Evolutionary conservation across 805 yeast species (phyloP), one percentile per base, ranked within the genome.

Genomic region (Wickerhamomyces ciferrii): DNA sequence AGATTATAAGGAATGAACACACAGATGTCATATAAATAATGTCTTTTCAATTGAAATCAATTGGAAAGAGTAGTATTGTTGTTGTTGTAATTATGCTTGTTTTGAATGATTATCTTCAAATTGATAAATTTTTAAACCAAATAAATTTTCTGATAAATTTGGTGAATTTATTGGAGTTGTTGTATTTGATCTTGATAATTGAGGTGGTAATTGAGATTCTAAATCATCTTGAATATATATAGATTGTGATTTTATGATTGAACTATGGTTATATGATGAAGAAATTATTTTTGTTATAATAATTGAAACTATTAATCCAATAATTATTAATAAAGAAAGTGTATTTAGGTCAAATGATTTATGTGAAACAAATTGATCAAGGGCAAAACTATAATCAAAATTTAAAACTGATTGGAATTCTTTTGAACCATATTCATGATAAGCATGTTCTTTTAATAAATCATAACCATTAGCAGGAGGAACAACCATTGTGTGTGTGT

Each of bases 401-500:
- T 53, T 44, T 31, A 48, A 36, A 24, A 48, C 39, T n/a, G 53
- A 49, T 32, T 48, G 46, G 9, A 46, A 48, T n/a, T 29, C 35
- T n/a, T 48, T 41, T 37, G 41, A 41, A 7, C 58, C 58, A 24
- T 45, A 53, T 29, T 60, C 62, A 19, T 53, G 49, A 48, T 52
- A 58, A n/a, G 63, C 63, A 42, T 60, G 65, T 41, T 60, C 65
- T 40, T 49, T 50, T 8, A 60, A 35, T 2, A 59, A 43, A 18
- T 53, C 59, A 11, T 52, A 41, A 23, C 54, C 53, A 3, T 45
- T 48, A 4, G 62, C 58, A 10, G 57, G 41, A 9, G 64, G 64
- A 24, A 60, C 61, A 14, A 52, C 55, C 63, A 58, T 59, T 21
- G 19, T 43, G 25, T 23, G 25, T 23, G 25, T 6, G 8, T 23